Evolutionary conservation across 345 rosid species (phyloP), one percentile per base, ranked within the genome.

Genomic region (Acer negundo): DNA sequence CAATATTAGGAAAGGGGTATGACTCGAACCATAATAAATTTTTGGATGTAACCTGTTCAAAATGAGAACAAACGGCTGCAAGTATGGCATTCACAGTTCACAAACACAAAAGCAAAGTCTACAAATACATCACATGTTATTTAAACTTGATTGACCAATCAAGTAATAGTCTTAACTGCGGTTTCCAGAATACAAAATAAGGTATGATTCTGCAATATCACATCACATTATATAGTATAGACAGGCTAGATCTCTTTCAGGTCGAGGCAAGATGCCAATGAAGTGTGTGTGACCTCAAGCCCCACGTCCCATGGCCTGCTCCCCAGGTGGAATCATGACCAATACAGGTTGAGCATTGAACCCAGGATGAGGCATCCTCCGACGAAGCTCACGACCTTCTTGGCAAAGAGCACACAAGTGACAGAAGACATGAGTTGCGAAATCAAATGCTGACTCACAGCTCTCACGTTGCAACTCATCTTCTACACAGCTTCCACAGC

Each of bases 311-410:
- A 92, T 96, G 77, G 91, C 77, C 81, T 93, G 98, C 77, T 85
- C 92, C 4, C 80, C 84, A 0, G 98, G 98, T 10, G 98, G 97
- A 70, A 87, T 76, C 91, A 92, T 90, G 31, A 85, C 94, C 80
- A 90, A 70, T 24, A 92, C 85, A 22, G 97, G 85, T 66, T 86
- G 95, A 72, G 92, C 86, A 69, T 82, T 88, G 87, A 93, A 92
- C 51, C 97, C 98, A 0, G 99, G 99, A 79, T 90, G 98, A 46
- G 89, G 92, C 78, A 89, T 79, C 84, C 93, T 87, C 47, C 97
- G 90, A 19, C 98, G 97, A n/a, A 96, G 75, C 91, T 93, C 98
- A 11, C 95, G 98, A 4, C 97, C 99, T 87, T 96, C 99, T 85
- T 96, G 99, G 88, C 98, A 92, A 78, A 96, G 91, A 5, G 99